Base-by-base conservation (phyloP, 192 early-diverging fungal species). In the Oehlia diaphana region DNA sequence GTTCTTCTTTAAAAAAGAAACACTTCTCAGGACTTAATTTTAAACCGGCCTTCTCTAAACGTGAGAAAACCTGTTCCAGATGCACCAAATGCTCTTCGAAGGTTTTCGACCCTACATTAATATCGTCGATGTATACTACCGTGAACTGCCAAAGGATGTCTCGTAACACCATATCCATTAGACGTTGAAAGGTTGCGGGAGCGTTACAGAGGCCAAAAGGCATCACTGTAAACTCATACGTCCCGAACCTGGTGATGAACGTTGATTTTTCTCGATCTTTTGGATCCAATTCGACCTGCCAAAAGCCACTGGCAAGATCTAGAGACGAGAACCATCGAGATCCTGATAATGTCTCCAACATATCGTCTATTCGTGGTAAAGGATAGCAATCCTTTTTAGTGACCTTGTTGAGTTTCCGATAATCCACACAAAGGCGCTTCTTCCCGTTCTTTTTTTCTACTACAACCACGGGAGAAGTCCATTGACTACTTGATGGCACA, bases 371-470 rank as follows among this genome's bases (percentile, higher is more conserved):
- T 0, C 64, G 50, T 12, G 87, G 87, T n/a, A n/a, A n/a, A n/a
- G 86, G 83, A 72, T 86, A 87, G 0, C 49, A 12, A 71, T 89
- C 80, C 21, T 80, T 77, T 31, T 76, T 71, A 0, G 87, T 88
- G 21, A 83, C 61, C 1, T 65, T 35, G 73, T 90, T 89, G 0
- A 89, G 71, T 9, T 76, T 64, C 21, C 81, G 77, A 74, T 89
- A 90, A 53, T 90, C 85, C 0, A 88, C 37, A 50, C 83, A 83
- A 0, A 88, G 47, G 0, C 87, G n/a, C 84, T 28, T 7, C n/a
- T 65, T 71, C 0, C 82, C 82, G 65, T 85, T 82, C 19, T 84
- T 81, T 47, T 90, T 90, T 31, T 58, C 23, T 0, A 87, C 86
- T 64, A 89, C 74, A 1, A 89, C 63, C 0, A 83, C 50, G 0